phyloP scores from a whole-genome alignment of 805 yeast species.

The Brettanomyces custersianus region DNA sequence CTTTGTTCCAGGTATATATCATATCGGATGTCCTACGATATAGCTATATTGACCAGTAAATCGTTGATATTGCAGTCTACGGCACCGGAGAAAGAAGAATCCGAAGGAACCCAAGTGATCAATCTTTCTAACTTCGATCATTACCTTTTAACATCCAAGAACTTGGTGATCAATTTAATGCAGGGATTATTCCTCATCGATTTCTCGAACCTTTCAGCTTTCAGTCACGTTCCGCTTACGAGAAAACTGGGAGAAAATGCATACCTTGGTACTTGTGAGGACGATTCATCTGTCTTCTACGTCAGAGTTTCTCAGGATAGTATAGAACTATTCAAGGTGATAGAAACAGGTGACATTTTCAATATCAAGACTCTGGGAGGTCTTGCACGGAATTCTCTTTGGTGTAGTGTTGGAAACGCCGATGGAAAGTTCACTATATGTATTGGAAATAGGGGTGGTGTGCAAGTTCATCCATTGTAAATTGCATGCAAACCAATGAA shows the following conservation, averaged over 20 bases:
- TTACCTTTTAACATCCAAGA: constrained; percentile 14
- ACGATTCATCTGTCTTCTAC: constrained; percentile 15
- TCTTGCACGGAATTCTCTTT: constrained; percentile 4
- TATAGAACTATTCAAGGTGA: constrained; percentile 11
- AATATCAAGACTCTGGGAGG: constrained; percentile 9
- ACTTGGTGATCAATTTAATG: constrained; percentile 12
- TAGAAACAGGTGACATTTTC: constrained; percentile 14
- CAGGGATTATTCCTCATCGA: constrained; percentile 15
- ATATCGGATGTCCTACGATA: constrained; percentile 8
- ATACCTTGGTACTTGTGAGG: constrained; percentile 10
- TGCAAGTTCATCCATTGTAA: constrained; percentile 8
- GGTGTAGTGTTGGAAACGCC: constrained; percentile 16
- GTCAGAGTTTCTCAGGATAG: constrained; percentile 4
- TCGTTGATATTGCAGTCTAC: constrained; percentile 14
- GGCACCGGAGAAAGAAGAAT: constrained; percentile 1
- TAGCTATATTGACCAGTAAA: constrained; percentile 16
- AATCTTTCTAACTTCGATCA: constrained; percentile 12
- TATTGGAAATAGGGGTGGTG: constrained; percentile 10
- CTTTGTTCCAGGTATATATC: constrained; percentile 13
- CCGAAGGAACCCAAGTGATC: constrained; percentile 7
- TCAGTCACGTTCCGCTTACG: constrained; percentile 13
- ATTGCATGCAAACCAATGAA: no score
- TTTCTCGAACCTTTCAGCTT: constrained; percentile 11
- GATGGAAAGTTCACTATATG: constrained; percentile 9
- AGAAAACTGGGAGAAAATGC: neutral